Evolutionary conservation across 345 rosid genomes (phyloP), one percentile per base, ranked within the genome.

Genomic region (Trapa incisa): DNA sequence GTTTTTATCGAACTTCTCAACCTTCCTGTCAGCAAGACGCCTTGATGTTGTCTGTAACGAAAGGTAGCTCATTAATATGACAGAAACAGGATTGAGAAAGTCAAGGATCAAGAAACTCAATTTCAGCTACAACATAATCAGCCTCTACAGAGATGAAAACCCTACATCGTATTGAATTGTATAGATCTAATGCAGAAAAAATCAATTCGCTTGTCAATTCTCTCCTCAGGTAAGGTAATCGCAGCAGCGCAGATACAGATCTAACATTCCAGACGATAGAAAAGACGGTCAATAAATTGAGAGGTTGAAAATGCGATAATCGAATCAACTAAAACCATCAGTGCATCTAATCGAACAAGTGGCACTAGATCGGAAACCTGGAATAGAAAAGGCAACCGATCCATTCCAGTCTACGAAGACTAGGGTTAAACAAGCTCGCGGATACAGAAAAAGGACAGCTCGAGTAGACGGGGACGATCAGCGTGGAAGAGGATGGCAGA

Each of bases 1-100:
- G 86, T 87, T 94, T 87, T 86, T 91, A 77, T 89, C 93, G 39
- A 94, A 89, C 83, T 60, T 85, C 78, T 79, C 85, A 43, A 86
- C 81, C 78, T 94, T 87, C 87, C 91, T 86, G 39, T 73, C 96
- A 37, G 96, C 97, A 1, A 94, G 83, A 60, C 96, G 71, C 85
- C 84, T 91, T 73, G 91, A 94, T 6, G 97, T 86, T n/a, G 97
- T 91, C 97, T 94, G 73, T 72, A 72, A 72, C 52, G 0, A 8
- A 11, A 13, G 7, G 32, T 47, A 11, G 33, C 60, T 10, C 67
- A 4, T 35, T 65, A 65, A 22, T 4, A 38, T 43, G 4, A 8
- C 36, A 42, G 12, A 37, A 45, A 29, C 35, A 7, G 37, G 17
- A 50, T 29, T 15, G 22, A 50, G 56, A 50, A 50, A 50, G 4